These are phyloP conservation scores for Hypoxylon sp. DNA, from an alignment of 2,329 filamentous ascomycete species.

Conservation along the genomic window DNA sequence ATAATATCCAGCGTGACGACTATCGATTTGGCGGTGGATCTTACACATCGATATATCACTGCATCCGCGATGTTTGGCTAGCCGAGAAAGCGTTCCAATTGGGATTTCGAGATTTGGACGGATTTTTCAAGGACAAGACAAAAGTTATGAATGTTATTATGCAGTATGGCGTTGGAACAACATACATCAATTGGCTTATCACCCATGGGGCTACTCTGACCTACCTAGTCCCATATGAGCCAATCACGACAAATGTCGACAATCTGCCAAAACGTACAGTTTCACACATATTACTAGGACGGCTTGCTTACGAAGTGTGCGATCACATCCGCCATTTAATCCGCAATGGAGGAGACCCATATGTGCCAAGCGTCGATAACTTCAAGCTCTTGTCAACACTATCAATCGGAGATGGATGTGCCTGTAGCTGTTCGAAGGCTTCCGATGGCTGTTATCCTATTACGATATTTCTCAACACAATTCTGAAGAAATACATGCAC, in stretches of 20 bases:
- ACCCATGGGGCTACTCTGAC: not conserved
- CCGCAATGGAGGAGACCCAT: too few species aligned
- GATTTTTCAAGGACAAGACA: not conserved
- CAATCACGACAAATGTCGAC: not conserved
- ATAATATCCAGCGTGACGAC: not conserved
- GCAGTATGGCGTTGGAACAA: not conserved
- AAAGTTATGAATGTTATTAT: not conserved
- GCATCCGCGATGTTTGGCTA: not conserved
- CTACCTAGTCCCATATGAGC: not conserved
- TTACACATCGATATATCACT: not conserved
- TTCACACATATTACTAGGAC: not conserved
- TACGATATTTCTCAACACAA: not conserved
- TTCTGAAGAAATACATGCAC: not conserved
- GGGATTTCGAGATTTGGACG: not conserved
- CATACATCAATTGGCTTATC: not conserved
- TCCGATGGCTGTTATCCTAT: not conserved
- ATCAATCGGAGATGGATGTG: not conserved
- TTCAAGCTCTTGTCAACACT: not conserved
- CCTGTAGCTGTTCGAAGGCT: not conserved
- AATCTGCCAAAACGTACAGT: not conserved
- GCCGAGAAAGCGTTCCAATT: not conserved
- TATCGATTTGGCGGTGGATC: not conserved
- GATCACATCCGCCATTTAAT: too few species aligned
- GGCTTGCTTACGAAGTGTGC: too few species aligned
- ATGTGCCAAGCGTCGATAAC: too few species aligned